Evolutionary conservation across 129 eudicot species (phyloP), one percentile per base, ranked within the genome.

Genomic region (Tanacetum coccineum): DNA sequence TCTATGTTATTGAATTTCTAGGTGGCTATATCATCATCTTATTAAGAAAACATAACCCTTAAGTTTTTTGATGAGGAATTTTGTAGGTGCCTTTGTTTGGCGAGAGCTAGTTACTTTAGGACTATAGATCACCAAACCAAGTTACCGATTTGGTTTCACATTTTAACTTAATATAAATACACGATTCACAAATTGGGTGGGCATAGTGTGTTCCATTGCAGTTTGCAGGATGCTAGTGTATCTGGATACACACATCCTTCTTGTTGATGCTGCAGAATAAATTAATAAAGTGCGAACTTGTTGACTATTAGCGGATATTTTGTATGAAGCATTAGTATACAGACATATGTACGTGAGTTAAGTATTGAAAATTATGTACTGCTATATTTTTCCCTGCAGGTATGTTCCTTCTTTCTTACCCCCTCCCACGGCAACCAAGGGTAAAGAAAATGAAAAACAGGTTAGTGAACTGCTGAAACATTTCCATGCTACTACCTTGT

Each of bases 381-480:
- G 42, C 47, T 59, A 56, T 15, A 50, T 71, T 64, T 57, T 52
- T 50, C 67, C 61, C 68, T 84, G 84, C 95, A 92, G 98, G 84
- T 92, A 88, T 86, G 96, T 88, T 62, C 98, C 98, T 51, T 92
- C 96, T 76, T 92, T 92, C 81, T 22, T 88, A 82, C 98, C 96
- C 13, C 96, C 98, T 79, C 95, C 91, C 44, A 72, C 77, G 98
- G 96, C 96, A 76, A 81, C 95, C 72, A 93, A 88, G 87, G 83
- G 87, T 77, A 93, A 79, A 82, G 96, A 93, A 56, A 61, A 75
- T 64, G 98, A 93, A 70, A 87, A 80, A 78, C 81, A 83, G 94
- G 98, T 86, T 13, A 62, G 84, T 70, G 57, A 19, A n/a, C 63
- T 2, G 53, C 57, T 50, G 59, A 59, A 53, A 58, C 17, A 52